Evolutionary conservation across 345 rosid species (phyloP).

Genomic region (Microcos paniculata): DNA sequence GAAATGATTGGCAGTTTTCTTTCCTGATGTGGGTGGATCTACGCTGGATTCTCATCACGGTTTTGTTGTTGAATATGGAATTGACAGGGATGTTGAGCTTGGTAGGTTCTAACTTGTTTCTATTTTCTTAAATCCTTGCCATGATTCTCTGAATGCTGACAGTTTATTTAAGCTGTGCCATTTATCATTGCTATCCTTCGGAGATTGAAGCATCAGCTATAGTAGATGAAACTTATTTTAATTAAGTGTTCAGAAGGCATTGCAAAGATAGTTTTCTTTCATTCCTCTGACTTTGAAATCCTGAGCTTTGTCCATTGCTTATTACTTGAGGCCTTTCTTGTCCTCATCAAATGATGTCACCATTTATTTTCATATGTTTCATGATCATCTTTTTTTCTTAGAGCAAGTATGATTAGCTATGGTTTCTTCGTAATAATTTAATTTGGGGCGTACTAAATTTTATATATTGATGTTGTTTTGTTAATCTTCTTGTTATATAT

Average conservation of each 20-base stretch:
- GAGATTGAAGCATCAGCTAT: neutral
- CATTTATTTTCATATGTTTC: neutral
- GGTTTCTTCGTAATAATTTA: neutral
- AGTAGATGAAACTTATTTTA: neutral
- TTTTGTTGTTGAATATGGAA: slow-evolving; percentile 92
- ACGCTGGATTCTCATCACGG: slow-evolving; percentile 97
- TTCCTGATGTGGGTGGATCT: slow-evolving; percentile 81
- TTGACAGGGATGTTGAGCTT: slow-evolving; percentile 80
- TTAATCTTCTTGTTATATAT: neutral
- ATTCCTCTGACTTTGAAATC: neutral
- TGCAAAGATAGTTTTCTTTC: neutral
- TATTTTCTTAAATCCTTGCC: neutral
- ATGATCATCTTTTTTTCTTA: neutral
- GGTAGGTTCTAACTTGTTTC: slow-evolving; percentile 49
- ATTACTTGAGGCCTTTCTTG: neutral
- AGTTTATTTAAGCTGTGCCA: neutral
- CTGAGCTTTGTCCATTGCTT: neutral
- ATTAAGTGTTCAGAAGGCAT: neutral
- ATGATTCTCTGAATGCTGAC: neutral
- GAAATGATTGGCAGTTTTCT: slow-evolving; percentile 59
- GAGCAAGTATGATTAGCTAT: neutral
- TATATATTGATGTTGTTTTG: neutral
- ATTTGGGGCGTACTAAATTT: neutral
- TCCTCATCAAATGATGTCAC: neutral
- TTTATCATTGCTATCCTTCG: neutral